Base-by-base conservation (phyloP, 2,329 filamentous ascomycete species). In the Orbilia blumenaviensis region DNA sequence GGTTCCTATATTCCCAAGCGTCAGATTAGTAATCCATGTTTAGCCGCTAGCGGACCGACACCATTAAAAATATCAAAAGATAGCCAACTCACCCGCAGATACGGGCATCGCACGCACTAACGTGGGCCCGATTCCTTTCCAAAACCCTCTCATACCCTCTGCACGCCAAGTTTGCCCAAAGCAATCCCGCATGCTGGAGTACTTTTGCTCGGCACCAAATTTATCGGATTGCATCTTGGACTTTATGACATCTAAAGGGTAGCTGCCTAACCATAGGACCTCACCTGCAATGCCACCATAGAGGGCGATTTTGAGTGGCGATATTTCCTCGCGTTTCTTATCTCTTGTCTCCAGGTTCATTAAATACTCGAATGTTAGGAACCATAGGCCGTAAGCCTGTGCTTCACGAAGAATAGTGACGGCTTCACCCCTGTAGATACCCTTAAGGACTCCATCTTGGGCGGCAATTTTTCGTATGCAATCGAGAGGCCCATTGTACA, bases 161-260 rank as follows among this genome's bases (percentile, higher is more conserved):
- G 84, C 86, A 76, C 87, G 87, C 85, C 88, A 96, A 1, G 91
- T 96, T 86, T 96, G 89, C 73, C 86, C 87, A 83, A 98, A 96
- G 85, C 92, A 96, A 84, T 96, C 92, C 61, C 90, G 88, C 94
- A 97, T 97, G 67, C 86, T 90, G 82, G 85, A 88, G 84, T 91
- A 99, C 82, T 87, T 87, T 85, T 90, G 89, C 78, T 87, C 84
- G 56, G 83, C 77, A 3, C 82, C 83, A 82, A 97, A 95, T 0
- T 92, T 94, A 84, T 99, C 95, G 72, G 91, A 97, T 88, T 99
- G 95, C 94, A 98, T 97, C 88, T 97, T 98, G 84, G 93, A 97
- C 91, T 99, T 99, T 84, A 99, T 85, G 27, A 99, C 94, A 84
- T 99, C 95, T 79, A 99, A 91, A 21, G 95, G 95, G 84, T 99